Percentiles rank a stretch among this genome's conserved stretches.
These are phyloP conservation scores for Areca catechu DNA, from an alignment of 176 grass and related monocot genomes.

Conservation along the genomic window DNA sequence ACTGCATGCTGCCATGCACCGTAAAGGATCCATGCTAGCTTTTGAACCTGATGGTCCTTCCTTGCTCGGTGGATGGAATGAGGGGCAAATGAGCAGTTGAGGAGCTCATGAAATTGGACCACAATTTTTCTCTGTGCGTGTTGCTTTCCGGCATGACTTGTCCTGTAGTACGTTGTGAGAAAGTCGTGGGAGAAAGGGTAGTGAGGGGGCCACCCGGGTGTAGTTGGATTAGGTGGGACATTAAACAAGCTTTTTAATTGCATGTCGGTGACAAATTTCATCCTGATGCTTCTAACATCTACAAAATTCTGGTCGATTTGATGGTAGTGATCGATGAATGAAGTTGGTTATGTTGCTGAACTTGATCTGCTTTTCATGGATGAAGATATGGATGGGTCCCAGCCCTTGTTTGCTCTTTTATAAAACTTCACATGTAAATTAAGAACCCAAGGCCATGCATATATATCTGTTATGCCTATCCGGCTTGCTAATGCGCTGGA, in stretches of 20 bases:
- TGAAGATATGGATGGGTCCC: constrained; percentile 17
- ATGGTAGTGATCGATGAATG: constrained; percentile 39
- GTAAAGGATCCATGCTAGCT: no score
- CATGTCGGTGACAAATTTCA: constrained; percentile 56
- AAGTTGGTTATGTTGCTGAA: constrained; percentile 21
- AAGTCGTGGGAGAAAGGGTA: constrained; percentile 51
- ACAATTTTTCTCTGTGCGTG: constrained; percentile 37
- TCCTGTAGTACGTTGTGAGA: constrained; percentile 29
- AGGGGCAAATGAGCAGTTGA: constrained; percentile 43
- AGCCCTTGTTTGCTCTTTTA: neutral
- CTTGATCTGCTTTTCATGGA: constrained; percentile 14
- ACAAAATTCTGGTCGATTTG: constrained; percentile 28
- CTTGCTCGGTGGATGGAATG: constrained; percentile 48
- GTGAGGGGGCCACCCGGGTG: constrained; percentile 43
- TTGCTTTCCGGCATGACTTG: constrained; percentile 54
- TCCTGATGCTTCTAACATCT: constrained; percentile 26
- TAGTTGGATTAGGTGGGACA: constrained; percentile 61
- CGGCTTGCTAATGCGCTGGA: no score
- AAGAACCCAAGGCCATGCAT: no score
- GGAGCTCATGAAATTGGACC: constrained; percentile 45
- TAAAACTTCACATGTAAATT: no score
- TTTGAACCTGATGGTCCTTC: constrained; percentile 49
- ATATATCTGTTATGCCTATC: no score
- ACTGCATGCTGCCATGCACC: no score
- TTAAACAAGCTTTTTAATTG: constrained; percentile 34